Conservation (phyloP, 1,284 basidiomycete genomes). For the Cutaneotrichosporon arboriforme region DNA sequence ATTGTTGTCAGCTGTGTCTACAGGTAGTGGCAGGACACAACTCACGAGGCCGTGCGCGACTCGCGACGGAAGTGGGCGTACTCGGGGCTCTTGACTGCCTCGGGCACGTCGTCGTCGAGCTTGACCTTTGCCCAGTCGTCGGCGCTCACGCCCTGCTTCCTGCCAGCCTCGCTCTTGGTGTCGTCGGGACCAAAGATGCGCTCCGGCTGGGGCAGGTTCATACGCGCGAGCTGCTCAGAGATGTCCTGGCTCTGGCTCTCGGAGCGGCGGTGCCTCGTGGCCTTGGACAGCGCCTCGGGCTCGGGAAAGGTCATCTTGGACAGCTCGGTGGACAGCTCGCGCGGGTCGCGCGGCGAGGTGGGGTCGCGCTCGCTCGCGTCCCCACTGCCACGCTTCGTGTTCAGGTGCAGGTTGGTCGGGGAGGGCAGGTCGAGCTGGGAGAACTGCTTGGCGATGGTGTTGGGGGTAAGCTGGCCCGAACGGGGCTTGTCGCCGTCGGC, state of each 20-base stretch:
- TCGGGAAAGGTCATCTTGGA: slow-evolving; percentile 39
- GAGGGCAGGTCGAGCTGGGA: slow-evolving; percentile 45
- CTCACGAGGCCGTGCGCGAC: slow-evolving; percentile 25
- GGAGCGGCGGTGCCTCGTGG: slow-evolving; percentile 32
- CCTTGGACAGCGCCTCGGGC: slow-evolving; percentile 42
- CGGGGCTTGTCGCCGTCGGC: slow-evolving; percentile 12
- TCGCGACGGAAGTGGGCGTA: slow-evolving; percentile 38
- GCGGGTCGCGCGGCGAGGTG: neutral
- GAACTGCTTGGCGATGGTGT: slow-evolving; percentile 41
- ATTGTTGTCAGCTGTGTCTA: neutral
- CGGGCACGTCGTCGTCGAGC: slow-evolving; percentile 44
- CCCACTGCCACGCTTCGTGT: slow-evolving; percentile 19
- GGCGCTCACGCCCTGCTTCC: slow-evolving; percentile 35
- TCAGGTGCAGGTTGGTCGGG: slow-evolving; percentile 36
- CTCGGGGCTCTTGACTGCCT: slow-evolving; percentile 43
- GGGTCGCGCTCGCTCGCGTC: slow-evolving; percentile 11
- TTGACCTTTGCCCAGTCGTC: slow-evolving; percentile 47
- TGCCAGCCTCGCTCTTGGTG: slow-evolving; percentile 16
- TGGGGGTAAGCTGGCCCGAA: slow-evolving; percentile 39
- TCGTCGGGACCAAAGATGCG: slow-evolving; percentile 45
- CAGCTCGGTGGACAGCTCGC: slow-evolving; percentile 21
- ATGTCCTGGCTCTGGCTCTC: slow-evolving; percentile 47
- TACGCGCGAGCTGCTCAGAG: slow-evolving; percentile 35
- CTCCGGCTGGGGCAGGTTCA: slow-evolving; percentile 49
- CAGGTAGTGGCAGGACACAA: slow-evolving; percentile 1